Percentiles rank a stretch among this genome's conserved stretches.
Conservation (phyloP, 2,329 filamentous ascomycete species). For the Fusarium camptoceras region DNA sequence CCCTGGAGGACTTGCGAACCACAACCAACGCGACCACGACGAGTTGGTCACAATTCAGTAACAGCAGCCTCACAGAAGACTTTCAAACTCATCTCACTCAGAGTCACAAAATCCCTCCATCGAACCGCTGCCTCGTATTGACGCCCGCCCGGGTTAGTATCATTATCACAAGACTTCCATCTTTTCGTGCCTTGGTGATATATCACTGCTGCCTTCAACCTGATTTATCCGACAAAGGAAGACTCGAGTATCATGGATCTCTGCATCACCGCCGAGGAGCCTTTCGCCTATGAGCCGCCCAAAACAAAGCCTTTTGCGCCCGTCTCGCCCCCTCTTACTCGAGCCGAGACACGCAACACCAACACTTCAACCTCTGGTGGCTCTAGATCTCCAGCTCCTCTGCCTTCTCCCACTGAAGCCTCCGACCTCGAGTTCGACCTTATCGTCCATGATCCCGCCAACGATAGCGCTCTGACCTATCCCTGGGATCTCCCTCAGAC, state of each 20-base stretch:
- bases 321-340: conserved; percentile 16
- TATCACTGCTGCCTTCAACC: conserved; percentile 1
- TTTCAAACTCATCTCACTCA: background rate
- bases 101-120: background rate
- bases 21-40: background rate
- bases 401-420: background rate
- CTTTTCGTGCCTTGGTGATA: background rate
- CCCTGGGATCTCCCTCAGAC: conserved; percentile 41
- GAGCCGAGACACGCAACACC: conserved; percentile 13
- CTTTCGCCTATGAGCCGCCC: conserved; percentile 38
- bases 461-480: conserved; percentile 43
- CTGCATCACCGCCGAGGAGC: conserved; percentile 45
- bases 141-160: background rate
- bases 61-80: background rate
- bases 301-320: conserved; percentile 37
- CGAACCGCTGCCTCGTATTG: background rate
- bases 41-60: background rate
- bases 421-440: conserved; percentile 43
- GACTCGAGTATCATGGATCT: conserved; percentile 36
- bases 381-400: background rate
- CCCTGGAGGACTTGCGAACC: conserved; percentile 5
- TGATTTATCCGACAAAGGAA: background rate
- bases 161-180: background rate
- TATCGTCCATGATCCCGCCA: conserved; percentile 36
- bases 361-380: conserved; percentile 14